Conservation (phyloP, 805 yeast genomes). For the Candida rishiriensis region DNA sequence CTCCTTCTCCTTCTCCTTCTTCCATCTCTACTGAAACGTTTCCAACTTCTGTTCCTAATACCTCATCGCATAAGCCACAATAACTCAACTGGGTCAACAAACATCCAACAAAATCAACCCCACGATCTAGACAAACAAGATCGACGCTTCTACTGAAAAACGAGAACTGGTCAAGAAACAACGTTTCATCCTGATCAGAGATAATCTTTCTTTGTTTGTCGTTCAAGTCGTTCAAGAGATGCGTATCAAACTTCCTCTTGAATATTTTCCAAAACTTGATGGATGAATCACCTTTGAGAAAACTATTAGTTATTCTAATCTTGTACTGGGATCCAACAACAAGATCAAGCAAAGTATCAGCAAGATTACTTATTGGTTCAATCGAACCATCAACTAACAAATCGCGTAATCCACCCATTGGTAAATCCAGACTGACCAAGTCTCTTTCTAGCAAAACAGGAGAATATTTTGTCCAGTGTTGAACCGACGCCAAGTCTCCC, state of each 20-base stretch:
- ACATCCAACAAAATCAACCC: slow-evolving; percentile 68
- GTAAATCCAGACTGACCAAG: slow-evolving; percentile 38
- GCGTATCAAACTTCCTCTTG: slow-evolving; percentile 26
- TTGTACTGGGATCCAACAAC: slow-evolving; percentile 36
- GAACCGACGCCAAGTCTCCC: slow-evolving; percentile 21
- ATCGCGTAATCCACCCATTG: slow-evolving; percentile 33
- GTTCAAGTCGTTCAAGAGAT: slow-evolving; percentile 23
- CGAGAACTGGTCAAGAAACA: slow-evolving; percentile 30
- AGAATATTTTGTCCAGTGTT: slow-evolving; percentile 17
- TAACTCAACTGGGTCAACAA: slow-evolving; percentile 75
- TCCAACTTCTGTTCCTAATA: slow-evolving; percentile 46
- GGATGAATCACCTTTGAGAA: slow-evolving; percentile 58
- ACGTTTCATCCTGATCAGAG: slow-evolving; percentile 30
- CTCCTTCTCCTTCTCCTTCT: slow-evolving; percentile 7
- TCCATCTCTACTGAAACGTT: slow-evolving; percentile 20
- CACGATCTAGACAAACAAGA: slow-evolving; percentile 73
- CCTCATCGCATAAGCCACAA: slow-evolving; percentile 76
- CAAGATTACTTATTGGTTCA: slow-evolving; percentile 42
- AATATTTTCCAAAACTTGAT: slow-evolving; percentile 41
- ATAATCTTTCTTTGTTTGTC: slow-evolving; percentile 32
- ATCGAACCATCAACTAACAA: slow-evolving; percentile 42
- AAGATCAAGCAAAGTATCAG: slow-evolving; percentile 45
- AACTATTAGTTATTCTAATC: slow-evolving; percentile 49
- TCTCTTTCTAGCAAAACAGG: slow-evolving; percentile 33
- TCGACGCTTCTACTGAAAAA: slow-evolving; percentile 50